Base-by-base conservation (phyloP, 148 eudicot species). In the Pouteria glomerata region DNA sequence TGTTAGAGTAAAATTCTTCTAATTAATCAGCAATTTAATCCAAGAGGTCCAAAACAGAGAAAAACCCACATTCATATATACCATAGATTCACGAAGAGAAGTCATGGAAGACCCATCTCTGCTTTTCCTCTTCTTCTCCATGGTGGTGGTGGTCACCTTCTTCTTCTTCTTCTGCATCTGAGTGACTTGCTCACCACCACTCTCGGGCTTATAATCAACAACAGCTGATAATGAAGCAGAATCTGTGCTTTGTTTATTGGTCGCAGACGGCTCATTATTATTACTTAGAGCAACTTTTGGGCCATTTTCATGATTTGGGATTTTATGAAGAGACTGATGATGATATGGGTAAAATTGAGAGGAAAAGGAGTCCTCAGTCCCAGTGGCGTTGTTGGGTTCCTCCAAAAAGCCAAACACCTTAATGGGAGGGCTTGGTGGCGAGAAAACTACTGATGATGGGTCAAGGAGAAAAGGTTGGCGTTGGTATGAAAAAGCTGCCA, bases 61-160 rank as follows among this genome's bases (percentile, higher is more conserved):
- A 6, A 37, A 62, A 27, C 14, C 26, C 53, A 11, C 19, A 27
- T 47, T 30, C 8, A 24, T 16, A 13, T 16, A 15, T 18, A 66
- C 90, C 88, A 82, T 82, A 39, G 86, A 78, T 55, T 76, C n/a
- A n/a, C n/a, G 77, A 76, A 85, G 68, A 84, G 79, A 78, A 70
- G 26, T 77, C 2, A 72, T 56, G 63, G 85, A 75, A 70, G 79
- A 78, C 61, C 76, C 79, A 52, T 77, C 57, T 63, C 48, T 57
- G 26, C 63, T 57, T 24, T 82, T 84, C 77, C 83, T 82, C 82
- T 82, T 87, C 47, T 74, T 84, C 29, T 60, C 79, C 79, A 60
- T 70, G 35, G 19, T 4, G 65, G 72, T 62, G 31, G 21, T 33
- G 33, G 19, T 34, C 16, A 19, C n/a, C 34, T 39, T 71, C n/a